Base-by-base conservation (phyloP, 129 eudicot genomes). In the Mikania micrantha region DNA sequence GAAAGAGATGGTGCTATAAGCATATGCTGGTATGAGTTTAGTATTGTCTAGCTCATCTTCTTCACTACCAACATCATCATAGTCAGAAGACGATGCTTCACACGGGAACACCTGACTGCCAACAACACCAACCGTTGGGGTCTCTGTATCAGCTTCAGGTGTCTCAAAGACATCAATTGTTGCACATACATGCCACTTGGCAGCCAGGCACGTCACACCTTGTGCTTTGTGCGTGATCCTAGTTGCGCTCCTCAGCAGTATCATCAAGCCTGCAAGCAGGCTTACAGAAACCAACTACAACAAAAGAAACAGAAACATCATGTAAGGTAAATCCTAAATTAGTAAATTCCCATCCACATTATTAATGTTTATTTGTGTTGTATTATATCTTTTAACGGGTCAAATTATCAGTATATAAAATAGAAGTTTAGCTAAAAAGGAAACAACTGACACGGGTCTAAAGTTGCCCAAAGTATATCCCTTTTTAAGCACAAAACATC, bases 151-250 rank as follows among this genome's bases (percentile, higher is more conserved):
- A 9, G 71, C 71, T 27, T 66, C 88, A 0, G 76, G 75, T 31
- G 81, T 17, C 27, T 77, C 85, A 25, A 85, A 88, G 1, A 83
- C 70, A 48, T 85, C 88, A 4, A 89, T 84, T 34, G 96, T 83
- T n/a, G 94, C 90, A 70, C 90, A 86, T 7, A 78, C 96, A 36
- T 89, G 94, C 96, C 96, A 89, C 77, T 83, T 86, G 60, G 96
- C 82, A 38, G 96, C 93, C 2, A 89, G 85, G 81, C 81, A 69
- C 8, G 94, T 89, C 67, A 89, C 87, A 1, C 83, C 82, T 60
- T 77, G 94, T 25, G 94, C 96, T 65, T 84, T 89, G 73, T 89
- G 96, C 0, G 96, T 89, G 57, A 89, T 89, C 77, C 87, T 77
- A 2, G 94, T 78, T 12, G 96, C 96, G 60, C 96, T 89, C 67